These are phyloP conservation scores for Trypanosoma boissoni DNA, from an alignment of 208 protist species.

Conservation along the genomic window DNA sequence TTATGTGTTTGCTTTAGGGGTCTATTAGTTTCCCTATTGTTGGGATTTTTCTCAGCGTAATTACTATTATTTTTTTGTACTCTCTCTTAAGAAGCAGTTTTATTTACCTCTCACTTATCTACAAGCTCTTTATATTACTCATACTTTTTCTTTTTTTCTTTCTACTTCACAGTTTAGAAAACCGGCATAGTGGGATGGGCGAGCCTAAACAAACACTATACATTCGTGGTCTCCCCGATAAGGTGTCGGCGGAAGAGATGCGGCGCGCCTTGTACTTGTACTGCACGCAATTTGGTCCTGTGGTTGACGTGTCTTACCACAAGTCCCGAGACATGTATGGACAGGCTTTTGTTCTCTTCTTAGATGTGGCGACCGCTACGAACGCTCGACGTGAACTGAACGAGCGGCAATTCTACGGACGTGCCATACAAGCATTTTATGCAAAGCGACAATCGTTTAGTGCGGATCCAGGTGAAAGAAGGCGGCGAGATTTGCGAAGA, in stretches of 20 bases:
- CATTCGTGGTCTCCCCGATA: conserved; percentile 81
- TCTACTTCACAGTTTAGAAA: neutral
- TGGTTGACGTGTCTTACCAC: conserved; percentile 59
- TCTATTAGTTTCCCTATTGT: too few relatives aligned
- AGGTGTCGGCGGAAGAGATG: conserved; percentile 69
- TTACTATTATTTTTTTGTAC: too few relatives aligned
- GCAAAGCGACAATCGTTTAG: conserved; percentile 71
- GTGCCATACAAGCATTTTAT: conserved; percentile 75
- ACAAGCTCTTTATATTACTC: neutral
- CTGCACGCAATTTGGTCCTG: conserved; percentile 85
- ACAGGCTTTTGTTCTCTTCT: conserved; percentile 86
- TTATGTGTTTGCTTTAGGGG: too few relatives aligned
- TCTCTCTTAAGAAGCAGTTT: too few relatives aligned
- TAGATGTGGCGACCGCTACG: conserved; percentile 79
- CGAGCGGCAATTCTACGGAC: conserved; percentile 69
- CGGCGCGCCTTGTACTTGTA: conserved; percentile 73
- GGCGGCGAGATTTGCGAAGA: conserved; percentile 45
- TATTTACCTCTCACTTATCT: too few relatives aligned
- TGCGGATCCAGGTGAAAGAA: conserved; percentile 58
- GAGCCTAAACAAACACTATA: conserved; percentile 86
- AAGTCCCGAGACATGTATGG: conserved; percentile 67
- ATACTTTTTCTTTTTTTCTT: neutral
- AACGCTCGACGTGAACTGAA: conserved; percentile 60
- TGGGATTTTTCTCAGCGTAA: too few relatives aligned
- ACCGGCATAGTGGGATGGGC: conserved; percentile 35